These are phyloP conservation scores for Lithocarpus polystachyus DNA, from an alignment of 306 rosid species.

Conservation along the genomic window DNA sequence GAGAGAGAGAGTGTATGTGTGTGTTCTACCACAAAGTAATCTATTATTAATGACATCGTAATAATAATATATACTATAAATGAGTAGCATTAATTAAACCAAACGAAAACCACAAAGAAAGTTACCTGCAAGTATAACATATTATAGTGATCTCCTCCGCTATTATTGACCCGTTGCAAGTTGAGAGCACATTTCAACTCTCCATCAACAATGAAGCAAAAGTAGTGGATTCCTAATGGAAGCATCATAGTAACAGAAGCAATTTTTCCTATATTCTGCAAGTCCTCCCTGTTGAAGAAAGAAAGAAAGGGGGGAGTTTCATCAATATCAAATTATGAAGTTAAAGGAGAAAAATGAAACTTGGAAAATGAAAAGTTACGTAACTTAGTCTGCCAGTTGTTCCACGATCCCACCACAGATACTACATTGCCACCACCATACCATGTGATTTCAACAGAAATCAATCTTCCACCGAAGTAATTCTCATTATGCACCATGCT, in stretches of 20 bases:
- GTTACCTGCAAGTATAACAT: constrained; percentile 82
- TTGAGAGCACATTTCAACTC: constrained; percentile 66
- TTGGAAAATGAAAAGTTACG: neutral
- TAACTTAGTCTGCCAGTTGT: too few relatives aligned
- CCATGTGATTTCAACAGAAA: too few relatives aligned
- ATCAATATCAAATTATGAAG: constrained; percentile 13
- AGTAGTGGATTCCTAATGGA: constrained; percentile 62
- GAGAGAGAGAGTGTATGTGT: too few relatives aligned
- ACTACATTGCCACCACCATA: too few relatives aligned
- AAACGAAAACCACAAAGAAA: neutral
- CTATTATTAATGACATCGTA: neutral
- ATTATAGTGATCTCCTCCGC: constrained; percentile 56
- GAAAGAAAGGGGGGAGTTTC: constrained; percentile 10
- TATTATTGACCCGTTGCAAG: constrained; percentile 46
- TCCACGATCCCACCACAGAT: too few relatives aligned
- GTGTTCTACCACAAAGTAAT: neutral
- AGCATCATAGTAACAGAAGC: constrained; percentile 51
- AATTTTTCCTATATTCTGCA: constrained; percentile 41
- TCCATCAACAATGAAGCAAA: constrained; percentile 79
- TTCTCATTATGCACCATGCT: too few relatives aligned
- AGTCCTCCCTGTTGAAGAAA: constrained; percentile 49
- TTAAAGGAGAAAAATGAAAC: constrained; percentile 1
- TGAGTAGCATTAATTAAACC: neutral
- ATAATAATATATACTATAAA: neutral
- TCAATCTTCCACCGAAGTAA: too few relatives aligned